Evolutionary conservation across 2,329 filamentous ascomycete species (phyloP), one percentile per base, ranked within the genome.

Genomic region (Fusarium setosum): DNA sequence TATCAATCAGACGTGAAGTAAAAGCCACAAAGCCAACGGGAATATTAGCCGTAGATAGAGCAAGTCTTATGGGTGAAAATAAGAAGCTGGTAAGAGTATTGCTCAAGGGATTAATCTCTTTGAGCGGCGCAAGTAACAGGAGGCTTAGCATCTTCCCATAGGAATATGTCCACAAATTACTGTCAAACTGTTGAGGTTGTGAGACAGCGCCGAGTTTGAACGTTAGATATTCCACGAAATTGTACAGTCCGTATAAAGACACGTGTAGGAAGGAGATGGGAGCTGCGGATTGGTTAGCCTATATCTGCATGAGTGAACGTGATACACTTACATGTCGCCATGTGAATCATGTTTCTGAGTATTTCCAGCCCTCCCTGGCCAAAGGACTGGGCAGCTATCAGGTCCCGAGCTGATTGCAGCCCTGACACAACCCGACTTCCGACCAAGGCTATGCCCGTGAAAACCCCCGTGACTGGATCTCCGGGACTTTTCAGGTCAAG

Each of bases 111-210:
- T 12, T 31, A 2, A 51, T 15, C 24, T 51, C 48, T 17, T 31
- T 31, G 13, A 51, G 6, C 6, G 35, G 48, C 4, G 24, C 35
- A 6, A 29, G 23, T 29, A 37, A 6, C 10, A 51, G 18, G 17
- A 51, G n/a, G 9, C 17, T 20, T 4, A 51, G 17, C 48, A 51
- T 51, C 21, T 40, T 5, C 13, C 34, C 13, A 17, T 51, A 51
- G 5, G 48, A 51, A 21, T 40, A 21, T 8, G 48, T n/a, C 48
- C 48, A 51, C 17, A 18, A 23, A 4, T 51, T 51, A 23, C 34
- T 51, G 24, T 51, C 48, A 31, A 51, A 51, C 23, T 51, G 48
- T 15, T 51, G 48, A 23, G 9, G 9, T 12, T 51, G 48, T 21
- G 38, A 24, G 21, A 51, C 24, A n/a, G 34, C 20, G 21, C 48